phyloP scores from a whole-genome alignment of 208 protist genomes.

The Trichomonas tenax region DNA sequence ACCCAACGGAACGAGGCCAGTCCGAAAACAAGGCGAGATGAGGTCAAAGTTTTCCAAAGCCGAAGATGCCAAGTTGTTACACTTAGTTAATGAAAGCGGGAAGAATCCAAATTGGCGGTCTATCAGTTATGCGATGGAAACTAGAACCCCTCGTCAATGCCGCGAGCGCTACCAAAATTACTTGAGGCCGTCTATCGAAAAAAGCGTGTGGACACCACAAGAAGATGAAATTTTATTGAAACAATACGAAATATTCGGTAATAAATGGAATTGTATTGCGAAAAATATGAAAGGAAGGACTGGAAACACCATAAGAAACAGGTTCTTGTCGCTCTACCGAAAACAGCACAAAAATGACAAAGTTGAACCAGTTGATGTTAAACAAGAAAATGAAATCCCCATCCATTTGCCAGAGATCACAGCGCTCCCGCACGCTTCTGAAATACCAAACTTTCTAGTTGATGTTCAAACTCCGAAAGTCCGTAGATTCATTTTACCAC shows the following conservation, averaged over 20 bases:
- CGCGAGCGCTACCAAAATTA: background rate
- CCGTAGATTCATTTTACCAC: background rate
- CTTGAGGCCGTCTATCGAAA: background rate
- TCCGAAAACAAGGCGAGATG: background rate
- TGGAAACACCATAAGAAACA: background rate
- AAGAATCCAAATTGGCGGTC: background rate
- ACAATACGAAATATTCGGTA: background rate
- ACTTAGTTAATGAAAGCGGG: background rate
- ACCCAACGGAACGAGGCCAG: background rate
- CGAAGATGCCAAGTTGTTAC: background rate
- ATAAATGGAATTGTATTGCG: background rate
- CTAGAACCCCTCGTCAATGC: background rate
- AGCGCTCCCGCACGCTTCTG: background rate
- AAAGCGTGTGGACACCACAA: background rate
- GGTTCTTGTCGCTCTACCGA: background rate
- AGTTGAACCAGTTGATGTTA: background rate
- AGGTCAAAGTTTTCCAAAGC: background rate
- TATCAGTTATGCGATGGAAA: background rate
- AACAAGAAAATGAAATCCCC: background rate
- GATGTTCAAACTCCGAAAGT: background rate
- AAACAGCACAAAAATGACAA: background rate
- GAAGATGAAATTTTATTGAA: background rate
- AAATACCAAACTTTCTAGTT: background rate
- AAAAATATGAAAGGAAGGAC: background rate
- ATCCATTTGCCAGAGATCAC: background rate